phyloP scores from a whole-genome alignment of 441 rosid genomes.

The Erysimum pusillum region DNA sequence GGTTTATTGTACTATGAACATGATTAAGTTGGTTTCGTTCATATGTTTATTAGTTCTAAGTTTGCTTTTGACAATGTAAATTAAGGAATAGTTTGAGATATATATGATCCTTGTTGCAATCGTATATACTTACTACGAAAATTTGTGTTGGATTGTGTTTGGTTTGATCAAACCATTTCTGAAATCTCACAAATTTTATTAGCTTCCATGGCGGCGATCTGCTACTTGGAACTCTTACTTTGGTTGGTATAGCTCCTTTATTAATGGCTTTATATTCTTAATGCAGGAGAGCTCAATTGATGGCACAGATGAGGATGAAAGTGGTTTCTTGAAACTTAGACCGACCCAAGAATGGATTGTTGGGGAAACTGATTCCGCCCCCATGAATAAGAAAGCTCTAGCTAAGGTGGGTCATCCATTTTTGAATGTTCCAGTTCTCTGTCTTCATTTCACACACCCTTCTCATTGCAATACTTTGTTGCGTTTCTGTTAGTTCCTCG shows the following conservation, averaged over 20 bases:
- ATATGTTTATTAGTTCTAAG: background rate
- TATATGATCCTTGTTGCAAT: background rate
- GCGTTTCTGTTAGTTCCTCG: background rate
- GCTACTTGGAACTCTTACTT: background rate
- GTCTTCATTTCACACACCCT: slow-evolving; percentile 15
- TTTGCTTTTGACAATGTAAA: slow-evolving; percentile 1
- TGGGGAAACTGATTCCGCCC: slow-evolving; percentile 68
- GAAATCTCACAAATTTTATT: background rate
- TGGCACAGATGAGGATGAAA: slow-evolving; percentile 44
- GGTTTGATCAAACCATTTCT: background rate
- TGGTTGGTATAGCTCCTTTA: slow-evolving; percentile 4
- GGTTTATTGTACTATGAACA: too few species aligned
- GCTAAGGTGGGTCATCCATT: slow-evolving; percentile 63
- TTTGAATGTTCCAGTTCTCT: background rate
- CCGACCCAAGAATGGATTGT: slow-evolving; percentile 76
- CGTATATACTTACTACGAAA: background rate
- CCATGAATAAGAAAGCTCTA: slow-evolving; percentile 70
- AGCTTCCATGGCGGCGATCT: background rate
- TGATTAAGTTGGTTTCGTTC: background rate
- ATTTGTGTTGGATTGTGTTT: background rate
- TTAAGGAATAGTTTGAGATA: too few species aligned
- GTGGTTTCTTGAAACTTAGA: slow-evolving; percentile 84
- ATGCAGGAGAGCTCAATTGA: slow-evolving; percentile 27
- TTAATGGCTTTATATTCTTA: background rate
- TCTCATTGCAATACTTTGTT: slow-evolving; percentile 6